These are phyloP conservation scores for Penicillium rolfsii DNA, from an alignment of 2,329 filamentous ascomycete species.

Conservation along the genomic window DNA sequence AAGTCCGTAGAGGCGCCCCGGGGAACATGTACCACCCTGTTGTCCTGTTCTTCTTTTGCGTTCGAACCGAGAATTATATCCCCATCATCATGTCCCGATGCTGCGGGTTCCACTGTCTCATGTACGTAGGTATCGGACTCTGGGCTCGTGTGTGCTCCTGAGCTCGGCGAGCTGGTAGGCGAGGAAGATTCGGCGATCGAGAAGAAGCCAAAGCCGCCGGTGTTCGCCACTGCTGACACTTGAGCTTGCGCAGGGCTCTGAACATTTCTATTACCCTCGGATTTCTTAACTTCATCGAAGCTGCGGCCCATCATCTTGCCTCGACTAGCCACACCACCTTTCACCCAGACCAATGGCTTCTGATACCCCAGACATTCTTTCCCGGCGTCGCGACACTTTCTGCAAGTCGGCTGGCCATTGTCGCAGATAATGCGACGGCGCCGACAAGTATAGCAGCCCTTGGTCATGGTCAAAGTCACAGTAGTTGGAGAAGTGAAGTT, in stretches of 20 bases:
- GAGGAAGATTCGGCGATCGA: slow-evolving; percentile 18
- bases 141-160: slow-evolving; percentile 21
- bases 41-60: slow-evolving; percentile 11
- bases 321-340: slow-evolving; percentile 49
- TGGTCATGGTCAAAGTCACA: slow-evolving; percentile 38
- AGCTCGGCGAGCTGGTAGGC: slow-evolving; percentile 24
- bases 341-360: slow-evolving; percentile 49
- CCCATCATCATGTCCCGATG: slow-evolving; percentile 1
- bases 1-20: slow-evolving; percentile 19
- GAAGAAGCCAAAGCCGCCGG: slow-evolving; percentile 15
- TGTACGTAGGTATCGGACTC: slow-evolving; percentile 23
- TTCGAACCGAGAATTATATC: neutral
- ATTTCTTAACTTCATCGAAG: slow-evolving; percentile 46
- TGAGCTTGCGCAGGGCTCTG: neutral
- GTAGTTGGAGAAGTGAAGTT: slow-evolving; percentile 13
- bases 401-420: slow-evolving; percentile 47
- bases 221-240: neutral
- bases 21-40: slow-evolving; percentile 23
- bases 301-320: slow-evolving; percentile 58
- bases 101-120: slow-evolving; percentile 10
- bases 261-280: slow-evolving; percentile 6
- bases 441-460: slow-evolving; percentile 50
- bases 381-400: slow-evolving; percentile 48
- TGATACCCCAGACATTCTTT: slow-evolving; percentile 50
- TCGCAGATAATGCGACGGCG: slow-evolving; percentile 50